Conservation (phyloP, 306 rosid genomes). For the Acacia crassicarpa region DNA sequence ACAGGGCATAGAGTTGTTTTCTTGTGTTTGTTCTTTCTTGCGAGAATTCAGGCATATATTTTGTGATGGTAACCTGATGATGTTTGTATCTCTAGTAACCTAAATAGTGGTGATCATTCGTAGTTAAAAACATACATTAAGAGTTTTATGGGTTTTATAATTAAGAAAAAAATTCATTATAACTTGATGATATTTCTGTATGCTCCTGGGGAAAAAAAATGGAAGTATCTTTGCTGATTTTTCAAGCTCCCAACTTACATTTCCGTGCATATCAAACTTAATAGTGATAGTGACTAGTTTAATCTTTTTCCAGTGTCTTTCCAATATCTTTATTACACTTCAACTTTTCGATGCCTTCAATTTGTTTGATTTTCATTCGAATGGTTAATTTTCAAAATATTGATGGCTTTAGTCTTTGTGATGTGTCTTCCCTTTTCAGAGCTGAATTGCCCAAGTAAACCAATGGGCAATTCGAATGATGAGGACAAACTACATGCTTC, state of each 20-base stretch:
- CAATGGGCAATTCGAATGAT: not conserved
- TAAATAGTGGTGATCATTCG: not conserved
- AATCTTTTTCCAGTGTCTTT: not conserved
- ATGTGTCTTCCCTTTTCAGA: not conserved
- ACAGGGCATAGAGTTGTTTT: not conserved
- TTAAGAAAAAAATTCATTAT: not conserved
- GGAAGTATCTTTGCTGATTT: not conserved
- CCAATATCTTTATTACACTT: not conserved
- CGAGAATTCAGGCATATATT: not conserved
- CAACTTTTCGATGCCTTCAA: not conserved
- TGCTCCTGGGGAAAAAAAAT: not conserved
- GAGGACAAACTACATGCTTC: not conserved
- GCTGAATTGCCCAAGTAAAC: constrained; percentile 1
- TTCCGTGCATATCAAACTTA: not conserved
- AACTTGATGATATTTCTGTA: not conserved
- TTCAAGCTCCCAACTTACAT: not conserved
- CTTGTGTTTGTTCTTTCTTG: not conserved
- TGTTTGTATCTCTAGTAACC: not conserved
- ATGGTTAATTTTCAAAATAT: not conserved
- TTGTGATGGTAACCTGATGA: not conserved
- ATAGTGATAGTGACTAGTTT: not conserved
- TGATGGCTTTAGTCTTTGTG: not conserved
- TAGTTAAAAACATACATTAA: not conserved
- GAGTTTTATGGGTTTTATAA: not conserved
- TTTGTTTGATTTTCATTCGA: not conserved